These are phyloP conservation scores for Punctularia strigosozonata DNA, from an alignment of 768 basidiomycete species.

Conservation along the genomic window DNA sequence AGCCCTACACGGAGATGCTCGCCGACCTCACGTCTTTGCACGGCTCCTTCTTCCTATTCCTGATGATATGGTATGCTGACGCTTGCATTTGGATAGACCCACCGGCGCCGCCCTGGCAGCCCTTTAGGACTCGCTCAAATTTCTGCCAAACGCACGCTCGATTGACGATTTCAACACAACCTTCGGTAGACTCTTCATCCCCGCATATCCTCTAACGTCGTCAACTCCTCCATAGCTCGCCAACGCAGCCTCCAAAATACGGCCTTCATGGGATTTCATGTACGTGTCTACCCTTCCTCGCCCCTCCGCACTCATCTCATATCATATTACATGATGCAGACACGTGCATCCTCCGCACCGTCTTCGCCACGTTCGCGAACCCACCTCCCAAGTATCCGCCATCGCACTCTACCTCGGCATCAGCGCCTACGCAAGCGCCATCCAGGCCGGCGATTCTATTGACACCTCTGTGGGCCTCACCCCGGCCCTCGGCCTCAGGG, in stretches of 20 bases:
- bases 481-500: conserved; percentile 78
- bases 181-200: conserved; percentile 70
- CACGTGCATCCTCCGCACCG: conserved; percentile 54
- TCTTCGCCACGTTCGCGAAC: conserved; percentile 53
- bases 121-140: conserved; percentile 45
- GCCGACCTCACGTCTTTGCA: conserved; percentile 75
- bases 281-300: conserved; percentile 15
- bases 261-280: conserved; percentile 86
- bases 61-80: conserved; percentile 1
- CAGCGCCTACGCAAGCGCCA: conserved; percentile 77
- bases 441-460: conserved; percentile 58
- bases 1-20: conserved; percentile 60
- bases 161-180: conserved; percentile 85
- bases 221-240: conserved; percentile 48
- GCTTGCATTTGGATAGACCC: conserved; percentile 22
- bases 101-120: conserved; percentile 51
- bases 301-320: conserved; percentile 71
- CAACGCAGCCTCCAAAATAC: conserved; percentile 73
- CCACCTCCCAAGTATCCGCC: too few relatives aligned
- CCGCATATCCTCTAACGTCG: conserved; percentile 72
- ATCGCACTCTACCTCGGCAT: conserved; percentile 80
- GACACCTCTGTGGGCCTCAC: conserved; percentile 93
- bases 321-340: conserved; percentile 35
- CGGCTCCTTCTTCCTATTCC: conserved; percentile 16
- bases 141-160: conserved; percentile 56